Base-by-base conservation (phyloP, 768 basidiomycete species). In the Trametes cingulata region DNA sequence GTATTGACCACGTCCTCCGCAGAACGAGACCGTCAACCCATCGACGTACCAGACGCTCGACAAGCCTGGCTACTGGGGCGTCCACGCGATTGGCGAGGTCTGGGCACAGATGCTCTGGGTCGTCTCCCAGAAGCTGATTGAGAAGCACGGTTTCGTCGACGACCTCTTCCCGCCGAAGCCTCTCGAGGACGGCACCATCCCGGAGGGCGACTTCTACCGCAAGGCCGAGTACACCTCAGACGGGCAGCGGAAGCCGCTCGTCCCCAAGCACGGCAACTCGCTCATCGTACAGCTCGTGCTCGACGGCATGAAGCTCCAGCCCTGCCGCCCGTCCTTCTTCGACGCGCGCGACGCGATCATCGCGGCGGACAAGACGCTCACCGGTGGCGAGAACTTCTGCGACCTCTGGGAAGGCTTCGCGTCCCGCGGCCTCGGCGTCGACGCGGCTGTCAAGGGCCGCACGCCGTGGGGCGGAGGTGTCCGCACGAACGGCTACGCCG, bases 391-490 rank as follows among this genome's bases (percentile, higher is more conserved):
- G 83, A 99, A 99, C 80, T 78, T 80, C 66, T 99, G 96, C 73
- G 78, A 79, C 14, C 74, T 99, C 63, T 98, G 94, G 95, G 75
- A 80, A 58, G 92, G 85, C 42, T 99, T 98, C 71, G 82, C 91
- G 6, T 75, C 82, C 65, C 81, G 92, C 36, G 96, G 96, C 0
- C 74, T 98, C 47, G 95, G 95, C 3, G 70, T 77, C 12, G 87
- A 94, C 67, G 91, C 96, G 3, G 75, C 65, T 15, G 83, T 98
- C 40, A 76, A 82, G 29, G 89, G 91, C 52, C 77, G 82, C 59
- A 92, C 91, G 8, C 94, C 93, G 17, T 97, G 95, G 95, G 95
- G 95, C 68, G 93, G 93, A 82, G 95, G 94, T 59, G 76, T 91
- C 52, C 82, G 95, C 62, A 80, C 79, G 17, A 83, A 93, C 65